Base-by-base conservation (phyloP, 1,284 basidiomycete species). In the Fomitopsis schrenkii region DNA sequence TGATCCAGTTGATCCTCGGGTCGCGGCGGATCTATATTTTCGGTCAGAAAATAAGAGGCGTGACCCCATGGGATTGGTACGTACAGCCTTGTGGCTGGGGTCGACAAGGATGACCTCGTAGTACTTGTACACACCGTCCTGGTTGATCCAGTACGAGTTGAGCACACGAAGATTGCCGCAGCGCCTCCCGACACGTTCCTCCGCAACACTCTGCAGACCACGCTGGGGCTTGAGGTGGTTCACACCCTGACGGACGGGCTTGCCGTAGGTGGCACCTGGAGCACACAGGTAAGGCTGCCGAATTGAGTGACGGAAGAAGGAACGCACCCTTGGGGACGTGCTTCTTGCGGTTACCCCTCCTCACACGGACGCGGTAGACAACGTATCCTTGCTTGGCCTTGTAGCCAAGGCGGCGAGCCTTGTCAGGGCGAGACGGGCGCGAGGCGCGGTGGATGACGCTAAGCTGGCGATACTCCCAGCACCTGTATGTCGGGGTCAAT, bases 371-470 rank as follows among this genome's bases (percentile, higher is more conserved):
- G 71, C 97, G 95, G 85, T 99, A 99, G 81, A 99, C 81, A 65
- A 99, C 92, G 78, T 95, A 99, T 73, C 97, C 97, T 81, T 99
- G 97, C 88, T 99, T 99, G 77, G 97, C 94, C 83, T 98, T 99
- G 90, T 99, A 99, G 62, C 97, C 97, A 66, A 99, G 85, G 70
- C 96, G 93, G 78, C 97, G 94, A 68, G 97, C 97, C 87, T 98
- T 99, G 85, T 99, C 97, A 61, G 96, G 97, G 76, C 97, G 94
- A 60, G 97, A 98, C 62, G 97, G 97, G 66, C 97, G 93, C 67
- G 95, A 95, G 61, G 96, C 96, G 67, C 97, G 93, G 86, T 98
- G 96, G 76, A 98, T 94, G 69, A 99, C 95, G 72, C 97, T 96
- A 74, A 99, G 82, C 79, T 99, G 97, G 71, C 95, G 92, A 83